These are phyloP conservation scores for Globisporangium cederbergense DNA, from an alignment of 352 stramenopile species.

Conservation along the genomic window DNA sequence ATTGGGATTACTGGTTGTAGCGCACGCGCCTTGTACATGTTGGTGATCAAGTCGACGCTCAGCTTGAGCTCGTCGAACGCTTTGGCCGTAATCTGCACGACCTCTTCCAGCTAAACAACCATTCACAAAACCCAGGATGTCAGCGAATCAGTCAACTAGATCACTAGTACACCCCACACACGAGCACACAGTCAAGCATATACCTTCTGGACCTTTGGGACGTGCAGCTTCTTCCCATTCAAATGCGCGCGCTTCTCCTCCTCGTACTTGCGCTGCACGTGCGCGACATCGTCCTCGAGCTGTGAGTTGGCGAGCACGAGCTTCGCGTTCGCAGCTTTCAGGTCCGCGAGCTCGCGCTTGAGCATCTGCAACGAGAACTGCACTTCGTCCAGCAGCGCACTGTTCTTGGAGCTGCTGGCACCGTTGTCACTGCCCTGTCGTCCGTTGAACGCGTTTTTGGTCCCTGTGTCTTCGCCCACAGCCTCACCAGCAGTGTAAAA, in stretches of 20 bases:
- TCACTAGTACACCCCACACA: background rate
- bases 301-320: slow-evolving; percentile 66
- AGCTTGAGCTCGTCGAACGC: slow-evolving; percentile 76
- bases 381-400: slow-evolving; percentile 44
- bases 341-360: slow-evolving; percentile 55
- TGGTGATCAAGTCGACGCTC: slow-evolving; percentile 82
- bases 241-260: slow-evolving; percentile 61
- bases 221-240: slow-evolving; percentile 63
- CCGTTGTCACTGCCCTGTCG: background rate
- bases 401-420: slow-evolving; percentile 10
- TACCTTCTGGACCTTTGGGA: slow-evolving; percentile 71
- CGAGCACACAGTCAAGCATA: background rate
- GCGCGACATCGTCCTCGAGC: slow-evolving; percentile 61
- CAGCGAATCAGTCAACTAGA: background rate
- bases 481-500: background rate
- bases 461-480: background rate
- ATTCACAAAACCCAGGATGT: background rate
- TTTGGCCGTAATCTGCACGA: slow-evolving; percentile 45
- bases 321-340: slow-evolving; percentile 60
- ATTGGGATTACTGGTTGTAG: background rate
- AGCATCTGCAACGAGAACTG: slow-evolving; percentile 75
- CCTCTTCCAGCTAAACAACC: slow-evolving; percentile 51
- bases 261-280: slow-evolving; percentile 68
- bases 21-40: slow-evolving; percentile 79
- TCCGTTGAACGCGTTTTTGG: background rate